phyloP scores from a whole-genome alignment of 768 basidiomycete species.

The Psilocybe subaeruginosa region DNA sequence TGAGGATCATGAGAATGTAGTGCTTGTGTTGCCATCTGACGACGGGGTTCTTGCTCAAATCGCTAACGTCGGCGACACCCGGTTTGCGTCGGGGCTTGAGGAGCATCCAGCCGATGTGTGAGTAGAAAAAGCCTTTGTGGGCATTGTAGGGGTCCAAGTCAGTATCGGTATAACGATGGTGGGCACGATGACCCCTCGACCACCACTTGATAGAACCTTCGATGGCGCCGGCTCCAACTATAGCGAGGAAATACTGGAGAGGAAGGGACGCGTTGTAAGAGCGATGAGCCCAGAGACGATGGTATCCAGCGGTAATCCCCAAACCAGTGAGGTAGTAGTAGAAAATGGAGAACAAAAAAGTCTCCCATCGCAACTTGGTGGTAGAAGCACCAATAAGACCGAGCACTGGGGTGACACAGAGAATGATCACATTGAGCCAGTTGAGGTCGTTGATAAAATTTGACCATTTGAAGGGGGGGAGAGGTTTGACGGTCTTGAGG shows the following conservation, averaged over 20 bases:
- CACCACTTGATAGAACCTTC: conserved; percentile 99
- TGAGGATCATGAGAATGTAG: conserved; percentile 71
- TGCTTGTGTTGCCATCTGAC: conserved; percentile 88
- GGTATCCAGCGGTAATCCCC: conserved; percentile 94
- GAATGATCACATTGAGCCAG: conserved; percentile 76
- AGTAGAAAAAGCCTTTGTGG: conserved; percentile 84
- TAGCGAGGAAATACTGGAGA: conserved; percentile 82
- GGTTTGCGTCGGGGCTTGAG: conserved; percentile 88
- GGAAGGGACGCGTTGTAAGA: conserved; percentile 90
- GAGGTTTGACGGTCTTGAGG: conserved; percentile 64
- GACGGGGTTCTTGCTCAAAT: conserved; percentile 78
- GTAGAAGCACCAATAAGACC: conserved; percentile 73
- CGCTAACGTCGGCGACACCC: conserved; percentile 88
- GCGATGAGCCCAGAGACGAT: conserved; percentile 96
- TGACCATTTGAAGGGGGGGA: conserved; percentile 67
- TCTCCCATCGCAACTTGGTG: conserved; percentile 72
- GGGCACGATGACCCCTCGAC: conserved; percentile 96
- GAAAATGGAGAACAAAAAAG: conserved; percentile 52
- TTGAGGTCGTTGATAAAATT: conserved; percentile 68
- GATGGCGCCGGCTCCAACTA: conserved; percentile 89
- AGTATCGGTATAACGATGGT: conserved; percentile 97
- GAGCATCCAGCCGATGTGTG: conserved; percentile 93
- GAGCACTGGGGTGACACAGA: conserved; percentile 78
- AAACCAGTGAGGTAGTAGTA: conserved; percentile 61
- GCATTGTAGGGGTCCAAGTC: conserved; percentile 96